These are phyloP conservation scores for Paecilomyces dactylethromorphus DNA, from an alignment of 2,329 filamentous ascomycete species.

Conservation along the genomic window DNA sequence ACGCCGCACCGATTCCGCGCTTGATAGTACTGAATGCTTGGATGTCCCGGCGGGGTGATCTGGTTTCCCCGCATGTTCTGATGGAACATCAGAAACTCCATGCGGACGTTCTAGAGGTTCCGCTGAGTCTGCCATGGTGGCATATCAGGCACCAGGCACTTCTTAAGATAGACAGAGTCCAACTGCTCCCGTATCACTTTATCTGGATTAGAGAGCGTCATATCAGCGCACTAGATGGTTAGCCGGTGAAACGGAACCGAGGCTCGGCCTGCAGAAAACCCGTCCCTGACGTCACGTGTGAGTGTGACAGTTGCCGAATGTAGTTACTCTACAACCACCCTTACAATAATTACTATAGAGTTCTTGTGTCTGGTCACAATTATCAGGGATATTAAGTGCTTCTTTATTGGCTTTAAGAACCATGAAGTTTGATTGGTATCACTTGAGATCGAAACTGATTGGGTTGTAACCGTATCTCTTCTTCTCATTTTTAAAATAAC, in stretches of 20 bases:
- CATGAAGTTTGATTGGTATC: neutral
- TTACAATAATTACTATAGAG: neutral
- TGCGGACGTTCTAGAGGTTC: slow-evolving; percentile 9
- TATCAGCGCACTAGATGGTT: neutral
- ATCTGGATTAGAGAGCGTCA: neutral
- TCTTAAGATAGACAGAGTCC: slow-evolving; percentile 2
- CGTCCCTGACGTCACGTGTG: neutral
- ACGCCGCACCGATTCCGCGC: slow-evolving; percentile 5
- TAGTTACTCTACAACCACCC: neutral
- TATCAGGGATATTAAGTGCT: neutral
- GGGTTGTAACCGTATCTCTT: neutral
- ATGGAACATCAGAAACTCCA: slow-evolving; percentile 5
- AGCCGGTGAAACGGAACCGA: slow-evolving; percentile 14
- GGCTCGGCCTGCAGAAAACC: slow-evolving; percentile 16
- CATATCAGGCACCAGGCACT: slow-evolving; percentile 1
- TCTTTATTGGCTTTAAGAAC: neutral
- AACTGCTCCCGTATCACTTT: slow-evolving; percentile 4
- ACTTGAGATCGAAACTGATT: neutral
- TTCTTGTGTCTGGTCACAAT: too few relatives aligned
- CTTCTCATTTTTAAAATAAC: neutral
- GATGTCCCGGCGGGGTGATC: slow-evolving; percentile 9
- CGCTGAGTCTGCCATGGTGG: slow-evolving; percentile 16
- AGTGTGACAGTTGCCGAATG: neutral
- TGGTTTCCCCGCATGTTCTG: slow-evolving; percentile 17
- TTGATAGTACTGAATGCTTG: slow-evolving; percentile 4